These are phyloP conservation scores for Aspergillus sclerotioniger DNA, from an alignment of 495 filamentous ascomycete species.

Conservation along the genomic window DNA sequence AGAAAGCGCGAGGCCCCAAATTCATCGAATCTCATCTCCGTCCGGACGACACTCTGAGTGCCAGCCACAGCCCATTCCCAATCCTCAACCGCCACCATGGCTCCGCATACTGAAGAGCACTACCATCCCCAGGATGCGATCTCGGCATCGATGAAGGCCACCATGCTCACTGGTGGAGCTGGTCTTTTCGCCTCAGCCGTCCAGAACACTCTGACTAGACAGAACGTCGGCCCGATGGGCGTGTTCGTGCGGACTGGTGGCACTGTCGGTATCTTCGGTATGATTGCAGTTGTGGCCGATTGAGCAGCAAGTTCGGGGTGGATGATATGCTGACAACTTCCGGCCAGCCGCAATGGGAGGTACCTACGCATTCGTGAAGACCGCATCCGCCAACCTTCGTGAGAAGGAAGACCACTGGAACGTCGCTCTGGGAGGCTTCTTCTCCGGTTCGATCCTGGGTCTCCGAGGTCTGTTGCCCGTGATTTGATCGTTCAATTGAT, in stretches of 20 bases:
- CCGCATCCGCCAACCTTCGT: conserved; percentile 73
- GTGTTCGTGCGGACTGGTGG: conserved; percentile 71
- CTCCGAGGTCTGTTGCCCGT: conserved; percentile 51
- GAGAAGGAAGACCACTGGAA: conserved; percentile 72
- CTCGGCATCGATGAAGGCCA: conserved; percentile 59
- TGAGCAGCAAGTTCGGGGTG: not conserved
- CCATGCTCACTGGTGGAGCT: conserved; percentile 59
- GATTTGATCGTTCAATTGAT: not conserved
- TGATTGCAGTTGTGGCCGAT: conserved; percentile 12
- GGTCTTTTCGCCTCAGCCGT: conserved; percentile 73
- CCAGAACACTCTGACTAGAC: conserved; percentile 78
- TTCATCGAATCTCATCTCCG: conserved; percentile 18
- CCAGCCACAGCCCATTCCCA: conserved; percentile 22
- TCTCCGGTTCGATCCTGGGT: conserved; percentile 67
- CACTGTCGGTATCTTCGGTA: conserved; percentile 67
- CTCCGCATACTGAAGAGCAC: conserved; percentile 47
- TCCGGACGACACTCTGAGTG: conserved; percentile 22
- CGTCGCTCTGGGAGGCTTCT: conserved; percentile 68
- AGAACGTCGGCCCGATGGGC: conserved; percentile 72
- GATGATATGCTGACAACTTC: conserved; percentile 22
- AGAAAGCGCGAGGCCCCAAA: conserved; percentile 35
- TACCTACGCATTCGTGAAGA: conserved; percentile 72
- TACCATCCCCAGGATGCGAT: conserved; percentile 84
- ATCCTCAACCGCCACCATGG: conserved; percentile 42
- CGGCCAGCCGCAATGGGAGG: conserved; percentile 72